Evolutionary conservation across 139 green algal genomes (phyloP).

Genomic region (Klebsormidium nitens): DNA sequence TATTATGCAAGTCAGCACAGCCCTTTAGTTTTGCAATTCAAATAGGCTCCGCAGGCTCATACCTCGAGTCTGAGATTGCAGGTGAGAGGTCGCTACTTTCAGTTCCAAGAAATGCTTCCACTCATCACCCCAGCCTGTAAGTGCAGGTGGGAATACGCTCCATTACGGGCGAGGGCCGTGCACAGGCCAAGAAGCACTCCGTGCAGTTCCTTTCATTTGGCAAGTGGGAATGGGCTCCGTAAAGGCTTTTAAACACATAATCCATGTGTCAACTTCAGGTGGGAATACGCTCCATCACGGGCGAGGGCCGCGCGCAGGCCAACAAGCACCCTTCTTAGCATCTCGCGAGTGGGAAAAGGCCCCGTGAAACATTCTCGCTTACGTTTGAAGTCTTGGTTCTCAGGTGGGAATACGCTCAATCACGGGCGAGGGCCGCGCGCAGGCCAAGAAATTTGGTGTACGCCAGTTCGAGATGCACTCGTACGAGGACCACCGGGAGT

Average conservation of each 20-base stretch:
- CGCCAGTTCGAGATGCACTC: constrained; percentile 37
- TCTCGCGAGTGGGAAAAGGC: too few species aligned
- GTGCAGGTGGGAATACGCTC: constrained; percentile 19
- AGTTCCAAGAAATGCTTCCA: too few species aligned
- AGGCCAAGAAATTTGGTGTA: constrained; percentile 24
- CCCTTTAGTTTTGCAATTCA: too few species aligned
- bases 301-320: background rate
- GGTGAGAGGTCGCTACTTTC: too few species aligned
- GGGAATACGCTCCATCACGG: constrained; percentile 15
- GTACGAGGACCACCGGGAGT: constrained; percentile 13
- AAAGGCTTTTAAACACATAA: background rate
- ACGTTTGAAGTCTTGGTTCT: background rate
- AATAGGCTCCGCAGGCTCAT: too few species aligned
- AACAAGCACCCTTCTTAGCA: too few species aligned
- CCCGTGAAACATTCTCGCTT: background rate
- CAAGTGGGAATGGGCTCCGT: background rate
- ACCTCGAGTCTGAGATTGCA: too few species aligned
- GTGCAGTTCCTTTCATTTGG: too few species aligned
- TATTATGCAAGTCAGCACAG: too few species aligned
- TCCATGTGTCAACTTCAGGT: background rate
- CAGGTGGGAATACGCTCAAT: constrained; percentile 19
- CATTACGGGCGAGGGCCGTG: background rate
- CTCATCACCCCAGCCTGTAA: too few species aligned
- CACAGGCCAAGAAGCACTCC: too few species aligned
- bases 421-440: constrained; percentile 20